phyloP scores from a whole-genome alignment of 352 stramenopile species.

The Phytophthora idaei region DNA sequence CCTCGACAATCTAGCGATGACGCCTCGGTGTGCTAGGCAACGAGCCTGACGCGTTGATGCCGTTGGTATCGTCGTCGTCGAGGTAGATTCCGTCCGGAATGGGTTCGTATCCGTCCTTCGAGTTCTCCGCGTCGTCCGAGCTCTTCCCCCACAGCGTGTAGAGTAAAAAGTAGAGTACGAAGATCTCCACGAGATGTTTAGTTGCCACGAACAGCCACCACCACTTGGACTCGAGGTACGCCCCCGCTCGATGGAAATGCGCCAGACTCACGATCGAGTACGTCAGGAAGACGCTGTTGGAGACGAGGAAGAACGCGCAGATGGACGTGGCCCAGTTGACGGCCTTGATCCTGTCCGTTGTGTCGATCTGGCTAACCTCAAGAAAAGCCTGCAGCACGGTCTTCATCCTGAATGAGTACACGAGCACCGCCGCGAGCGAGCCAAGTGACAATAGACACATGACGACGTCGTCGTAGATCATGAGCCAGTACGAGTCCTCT shows the following conservation, averaged over 20 bases:
- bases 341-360: constrained; percentile 94
- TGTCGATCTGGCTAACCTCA: constrained; percentile 97
- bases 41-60: constrained; percentile 37
- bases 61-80: constrained; percentile 60
- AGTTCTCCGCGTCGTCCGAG: constrained; percentile 60
- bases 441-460: constrained; percentile 86
- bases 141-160: constrained; percentile 93
- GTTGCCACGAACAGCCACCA: constrained; percentile 95
- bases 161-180: constrained; percentile 94
- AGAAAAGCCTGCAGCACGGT: constrained; percentile 95
- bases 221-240: constrained; percentile 80
- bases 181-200: constrained; percentile 94
- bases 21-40: constrained; percentile 38
- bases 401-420: constrained; percentile 96
- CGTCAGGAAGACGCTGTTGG: constrained; percentile 88
- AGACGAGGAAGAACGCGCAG: constrained; percentile 95
- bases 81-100: constrained; percentile 72
- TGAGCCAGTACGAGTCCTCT: constrained; percentile 94
- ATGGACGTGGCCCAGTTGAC: constrained; percentile 96
- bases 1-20: constrained; percentile 23
- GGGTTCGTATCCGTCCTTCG: constrained; percentile 76
- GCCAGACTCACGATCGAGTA: constrained; percentile 86
- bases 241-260: constrained; percentile 87
- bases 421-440: constrained; percentile 91
- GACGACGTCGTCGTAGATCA: constrained; percentile 94